Percentiles rank a stretch among this genome's conserved stretches.
Conservation (phyloP, 495 filamentous ascomycete species). For the Bacidia gigantensis region DNA sequence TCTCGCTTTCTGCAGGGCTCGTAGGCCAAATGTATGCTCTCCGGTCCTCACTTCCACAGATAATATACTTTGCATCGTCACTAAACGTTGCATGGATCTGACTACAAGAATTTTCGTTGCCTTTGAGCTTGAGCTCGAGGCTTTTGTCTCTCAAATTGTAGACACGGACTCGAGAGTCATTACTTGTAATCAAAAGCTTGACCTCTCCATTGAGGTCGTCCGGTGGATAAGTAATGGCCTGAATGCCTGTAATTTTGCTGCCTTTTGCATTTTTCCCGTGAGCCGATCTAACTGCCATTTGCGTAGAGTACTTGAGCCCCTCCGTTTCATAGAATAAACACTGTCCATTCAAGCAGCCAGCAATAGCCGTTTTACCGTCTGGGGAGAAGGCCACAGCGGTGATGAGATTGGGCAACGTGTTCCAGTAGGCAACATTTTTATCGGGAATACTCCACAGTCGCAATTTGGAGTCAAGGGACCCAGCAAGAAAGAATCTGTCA, state of each 20-base stretch:
- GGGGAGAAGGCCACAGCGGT: constrained; percentile 90
- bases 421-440: constrained; percentile 82
- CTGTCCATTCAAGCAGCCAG: constrained; percentile 71
- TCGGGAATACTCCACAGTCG: constrained; percentile 96
- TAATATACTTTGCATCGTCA: constrained; percentile 75
- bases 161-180: constrained; percentile 85
- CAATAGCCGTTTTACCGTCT: constrained; percentile 80
- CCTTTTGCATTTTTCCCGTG: constrained; percentile 89
- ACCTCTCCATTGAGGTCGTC: constrained; percentile 54
- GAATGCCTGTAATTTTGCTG: constrained; percentile 93
- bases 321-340: constrained; percentile 95
- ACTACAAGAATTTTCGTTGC: constrained; percentile 80
- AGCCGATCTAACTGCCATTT: constrained; percentile 80
- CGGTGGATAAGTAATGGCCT: constrained; percentile 52
- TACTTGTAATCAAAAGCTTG: constrained; percentile 83
- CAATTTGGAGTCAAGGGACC: constrained; percentile 83
- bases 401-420: constrained; percentile 70
- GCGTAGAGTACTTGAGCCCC: constrained; percentile 65
- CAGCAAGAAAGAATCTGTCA: constrained; percentile 93
- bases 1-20: constrained; percentile 39
- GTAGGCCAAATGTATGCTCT: constrained; percentile 82
- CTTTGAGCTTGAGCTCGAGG: constrained; percentile 81
- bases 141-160: constrained; percentile 77
- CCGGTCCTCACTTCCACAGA: constrained; percentile 87
- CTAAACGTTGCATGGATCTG: constrained; percentile 86